phyloP scores from a whole-genome alignment of 2,329 filamentous ascomycete genomes.

The Esteya vermicola region DNA sequence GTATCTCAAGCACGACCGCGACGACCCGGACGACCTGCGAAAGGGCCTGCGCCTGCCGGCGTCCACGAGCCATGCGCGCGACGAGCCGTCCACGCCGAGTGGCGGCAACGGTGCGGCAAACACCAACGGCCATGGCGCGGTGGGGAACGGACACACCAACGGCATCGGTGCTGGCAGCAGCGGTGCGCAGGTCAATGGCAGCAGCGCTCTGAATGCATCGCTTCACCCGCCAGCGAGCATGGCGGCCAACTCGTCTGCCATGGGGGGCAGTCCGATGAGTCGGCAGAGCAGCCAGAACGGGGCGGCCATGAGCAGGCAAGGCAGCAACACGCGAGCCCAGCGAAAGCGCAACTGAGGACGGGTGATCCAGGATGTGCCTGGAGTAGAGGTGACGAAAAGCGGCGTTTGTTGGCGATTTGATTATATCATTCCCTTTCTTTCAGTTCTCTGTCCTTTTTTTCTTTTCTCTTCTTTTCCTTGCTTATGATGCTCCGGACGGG shows the following conservation, averaged over 20 bases:
- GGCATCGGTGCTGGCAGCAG: no score
- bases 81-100: slow-evolving; percentile 21
- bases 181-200: no score
- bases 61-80: slow-evolving; percentile 27
- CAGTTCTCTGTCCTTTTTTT: neutral
- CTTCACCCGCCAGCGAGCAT: neutral
- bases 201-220: neutral
- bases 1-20: slow-evolving; percentile 28
- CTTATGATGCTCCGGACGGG: no score
- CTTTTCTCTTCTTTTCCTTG: neutral
- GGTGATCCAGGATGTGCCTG: no score
- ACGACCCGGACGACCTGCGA: slow-evolving; percentile 32
- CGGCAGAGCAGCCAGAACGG: slow-evolving; percentile 41
- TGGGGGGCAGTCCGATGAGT: slow-evolving; percentile 35
- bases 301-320: slow-evolving; percentile 41
- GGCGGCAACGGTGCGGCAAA: slow-evolving; percentile 1
- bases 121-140: no score
- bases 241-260: no score
- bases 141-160: no score
- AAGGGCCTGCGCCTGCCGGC: slow-evolving; percentile 35
- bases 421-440: neutral
- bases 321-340: slow-evolving; percentile 22
- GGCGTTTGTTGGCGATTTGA: neutral
- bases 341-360: slow-evolving; percentile 10
- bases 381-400: no score